Evolutionary conservation across 768 basidiomycete species (phyloP).

Genomic region (Inosperma sp.): DNA sequence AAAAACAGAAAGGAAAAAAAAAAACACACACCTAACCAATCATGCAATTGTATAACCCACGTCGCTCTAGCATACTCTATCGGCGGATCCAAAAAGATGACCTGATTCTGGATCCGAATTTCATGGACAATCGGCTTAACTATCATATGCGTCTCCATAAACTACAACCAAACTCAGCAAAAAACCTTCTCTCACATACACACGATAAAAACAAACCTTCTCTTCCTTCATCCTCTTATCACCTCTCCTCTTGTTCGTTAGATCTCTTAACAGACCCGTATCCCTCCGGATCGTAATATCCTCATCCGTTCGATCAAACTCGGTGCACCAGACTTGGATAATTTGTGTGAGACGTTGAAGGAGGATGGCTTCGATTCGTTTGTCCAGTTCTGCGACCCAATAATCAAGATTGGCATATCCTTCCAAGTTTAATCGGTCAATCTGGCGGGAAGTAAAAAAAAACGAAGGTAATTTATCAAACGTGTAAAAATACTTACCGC

Average conservation of each 20-base stretch:
- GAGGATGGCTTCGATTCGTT: slow-evolving; percentile 78
- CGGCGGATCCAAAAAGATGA: slow-evolving; percentile 97
- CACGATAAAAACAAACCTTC: slow-evolving; percentile 45
- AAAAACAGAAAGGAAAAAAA: background rate
- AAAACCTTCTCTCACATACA: slow-evolving; percentile 1
- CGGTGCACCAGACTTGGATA: slow-evolving; percentile 81
- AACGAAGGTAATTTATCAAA: background rate
- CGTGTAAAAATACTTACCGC: slow-evolving; percentile 49
- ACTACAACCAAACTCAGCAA: slow-evolving; percentile 34
- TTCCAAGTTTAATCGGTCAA: slow-evolving; percentile 92
- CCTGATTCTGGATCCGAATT: slow-evolving; percentile 97
- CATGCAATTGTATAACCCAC: slow-evolving; percentile 87
- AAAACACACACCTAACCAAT: slow-evolving; percentile 65
- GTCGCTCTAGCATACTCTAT: slow-evolving; percentile 89
- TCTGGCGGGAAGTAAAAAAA: slow-evolving; percentile 39
- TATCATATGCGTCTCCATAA: slow-evolving; percentile 66
- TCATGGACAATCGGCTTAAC: slow-evolving; percentile 90
- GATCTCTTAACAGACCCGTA: slow-evolving; percentile 45
- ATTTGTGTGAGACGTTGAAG: slow-evolving; percentile 70
- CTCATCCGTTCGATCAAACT: slow-evolving; percentile 78
- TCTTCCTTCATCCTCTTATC: slow-evolving; percentile 76
- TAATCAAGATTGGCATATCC: slow-evolving; percentile 92
- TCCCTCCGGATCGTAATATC: slow-evolving; percentile 60
- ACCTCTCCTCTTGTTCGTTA: slow-evolving; percentile 58
- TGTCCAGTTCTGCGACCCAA: slow-evolving; percentile 83